These are phyloP conservation scores for Cyanodermella asteris DNA, from an alignment of 2,329 filamentous ascomycete genomes.

Conservation along the genomic window DNA sequence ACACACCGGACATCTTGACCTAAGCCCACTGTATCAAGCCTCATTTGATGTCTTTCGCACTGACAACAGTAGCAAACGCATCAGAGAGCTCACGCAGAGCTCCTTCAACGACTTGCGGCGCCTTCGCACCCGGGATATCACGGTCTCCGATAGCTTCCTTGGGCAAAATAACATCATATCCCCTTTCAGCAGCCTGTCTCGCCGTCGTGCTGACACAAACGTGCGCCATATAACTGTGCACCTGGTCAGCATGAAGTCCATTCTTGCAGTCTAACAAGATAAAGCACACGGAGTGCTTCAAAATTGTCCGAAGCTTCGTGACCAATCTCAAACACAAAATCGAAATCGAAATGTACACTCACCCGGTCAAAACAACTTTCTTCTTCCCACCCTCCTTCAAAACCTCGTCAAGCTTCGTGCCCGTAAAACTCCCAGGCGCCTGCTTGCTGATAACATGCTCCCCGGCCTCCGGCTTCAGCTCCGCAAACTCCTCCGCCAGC, in stretches of 20 bases:
- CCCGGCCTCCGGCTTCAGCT: slow-evolving; percentile 29
- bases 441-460: slow-evolving; percentile 36
- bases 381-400: slow-evolving; percentile 28
- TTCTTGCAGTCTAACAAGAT: slow-evolving; percentile 1
- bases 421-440: slow-evolving; percentile 36
- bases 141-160: slow-evolving; percentile 43
- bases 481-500: slow-evolving; percentile 38
- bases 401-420: slow-evolving; percentile 34
- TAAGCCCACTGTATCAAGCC: too few species aligned
- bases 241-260: slow-evolving; percentile 12
- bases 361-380: slow-evolving; percentile 40
- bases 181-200: slow-evolving; percentile 35
- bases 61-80: too few species aligned
- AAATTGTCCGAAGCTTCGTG: too few species aligned
- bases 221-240: too few species aligned
- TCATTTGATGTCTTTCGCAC: too few species aligned
- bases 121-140: slow-evolving; percentile 39
- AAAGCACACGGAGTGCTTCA: too few species aligned
- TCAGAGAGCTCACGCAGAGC: slow-evolving; percentile 6
- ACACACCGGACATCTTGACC: too few species aligned
- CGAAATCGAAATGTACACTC: too few species aligned
- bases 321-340: too few species aligned
- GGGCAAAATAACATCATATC: slow-evolving; percentile 40
- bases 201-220: slow-evolving; percentile 43
- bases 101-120: slow-evolving; percentile 27